These are phyloP conservation scores for Clathrus columnatus DNA, from an alignment of 768 basidiomycete species.

Conservation along the genomic window DNA sequence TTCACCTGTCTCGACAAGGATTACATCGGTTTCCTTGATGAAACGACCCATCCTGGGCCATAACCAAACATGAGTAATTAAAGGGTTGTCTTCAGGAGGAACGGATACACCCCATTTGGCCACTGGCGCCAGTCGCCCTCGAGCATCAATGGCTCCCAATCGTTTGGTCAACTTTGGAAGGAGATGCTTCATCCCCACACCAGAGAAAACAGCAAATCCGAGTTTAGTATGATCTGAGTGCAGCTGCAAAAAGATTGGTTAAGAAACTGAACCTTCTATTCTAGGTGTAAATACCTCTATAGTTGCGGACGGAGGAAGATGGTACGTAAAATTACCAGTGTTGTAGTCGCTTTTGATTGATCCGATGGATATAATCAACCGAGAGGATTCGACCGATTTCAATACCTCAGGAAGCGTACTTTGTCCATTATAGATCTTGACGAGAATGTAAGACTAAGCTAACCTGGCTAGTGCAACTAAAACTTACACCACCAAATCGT, in stretches of 20 bases:
- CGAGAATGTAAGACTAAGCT: neutral
- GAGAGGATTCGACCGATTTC: slow-evolving; percentile 64
- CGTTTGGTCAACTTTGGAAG: slow-evolving; percentile 60
- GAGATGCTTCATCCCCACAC: slow-evolving; percentile 70
- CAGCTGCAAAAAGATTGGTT: slow-evolving; percentile 34
- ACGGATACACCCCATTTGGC: slow-evolving; percentile 32
- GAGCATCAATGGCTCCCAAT: slow-evolving; percentile 33
- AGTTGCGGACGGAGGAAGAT: slow-evolving; percentile 46
- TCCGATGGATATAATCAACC: slow-evolving; percentile 69
- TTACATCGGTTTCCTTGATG: slow-evolving; percentile 64
- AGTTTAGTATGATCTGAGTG: slow-evolving; percentile 68
- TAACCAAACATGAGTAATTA: slow-evolving; percentile 71
- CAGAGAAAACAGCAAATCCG: slow-evolving; percentile 52
- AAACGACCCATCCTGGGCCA: slow-evolving; percentile 75
- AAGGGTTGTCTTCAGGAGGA: slow-evolving; percentile 40
- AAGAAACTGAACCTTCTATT: neutral
- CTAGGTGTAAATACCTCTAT: slow-evolving; percentile 43
- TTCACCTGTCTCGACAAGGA: slow-evolving; percentile 79
- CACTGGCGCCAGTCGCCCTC: slow-evolving; percentile 33
- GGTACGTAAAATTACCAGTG: slow-evolving; percentile 79
- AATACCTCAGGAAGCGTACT: slow-evolving; percentile 59
- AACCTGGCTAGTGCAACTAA: neutral
- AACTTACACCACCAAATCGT: slow-evolving; percentile 71
- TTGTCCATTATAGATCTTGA: slow-evolving; percentile 67
- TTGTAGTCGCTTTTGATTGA: slow-evolving; percentile 74